A percentile compares a stretch with the other conserved stretches of the same genome.
These are phyloP conservation scores for Tirmania nivea DNA, from an alignment of 495 filamentous ascomycete species.

Conservation along the genomic window DNA sequence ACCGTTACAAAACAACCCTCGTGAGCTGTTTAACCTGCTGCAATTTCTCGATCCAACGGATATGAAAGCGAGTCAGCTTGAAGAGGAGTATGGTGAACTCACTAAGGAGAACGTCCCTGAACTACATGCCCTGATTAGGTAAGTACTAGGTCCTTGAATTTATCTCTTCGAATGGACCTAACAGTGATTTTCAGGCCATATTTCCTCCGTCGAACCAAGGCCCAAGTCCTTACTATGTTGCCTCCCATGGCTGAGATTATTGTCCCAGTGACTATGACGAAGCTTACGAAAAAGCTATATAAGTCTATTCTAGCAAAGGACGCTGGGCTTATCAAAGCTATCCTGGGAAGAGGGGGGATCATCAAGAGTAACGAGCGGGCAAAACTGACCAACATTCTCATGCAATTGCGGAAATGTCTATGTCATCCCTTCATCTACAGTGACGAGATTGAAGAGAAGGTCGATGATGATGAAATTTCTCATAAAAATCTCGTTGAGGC, in stretches of 20 bases:
- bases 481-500: slow-evolving; percentile 75
- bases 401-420: slow-evolving; percentile 85
- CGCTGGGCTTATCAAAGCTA: slow-evolving; percentile 64
- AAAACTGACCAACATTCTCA: slow-evolving; percentile 76
- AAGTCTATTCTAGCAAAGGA: slow-evolving; percentile 84
- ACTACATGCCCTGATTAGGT: slow-evolving; percentile 62
- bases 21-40: slow-evolving; percentile 84
- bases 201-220: slow-evolving; percentile 67
- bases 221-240: slow-evolving; percentile 66
- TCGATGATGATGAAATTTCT: slow-evolving; percentile 23
- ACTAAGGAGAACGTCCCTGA: slow-evolving; percentile 57
- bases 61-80: slow-evolving; percentile 46
- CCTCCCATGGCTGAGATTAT: slow-evolving; percentile 90
- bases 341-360: slow-evolving; percentile 36
- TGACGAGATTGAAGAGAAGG: slow-evolving; percentile 59
- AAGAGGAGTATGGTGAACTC: slow-evolving; percentile 50
- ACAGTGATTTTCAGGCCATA: slow-evolving; percentile 5
- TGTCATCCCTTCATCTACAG: slow-evolving; percentile 94
- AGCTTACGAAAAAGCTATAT: slow-evolving; percentile 82
- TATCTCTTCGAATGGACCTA: slow-evolving; percentile 20
- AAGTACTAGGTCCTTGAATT: not conserved
- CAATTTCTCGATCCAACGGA: slow-evolving; percentile 59
- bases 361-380: slow-evolving; percentile 46
- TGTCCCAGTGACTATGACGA: slow-evolving; percentile 74
- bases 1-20: slow-evolving; percentile 82